These are phyloP conservation scores for Linum usitatissimum DNA, from an alignment of 345 rosid genomes.

Conservation along the genomic window DNA sequence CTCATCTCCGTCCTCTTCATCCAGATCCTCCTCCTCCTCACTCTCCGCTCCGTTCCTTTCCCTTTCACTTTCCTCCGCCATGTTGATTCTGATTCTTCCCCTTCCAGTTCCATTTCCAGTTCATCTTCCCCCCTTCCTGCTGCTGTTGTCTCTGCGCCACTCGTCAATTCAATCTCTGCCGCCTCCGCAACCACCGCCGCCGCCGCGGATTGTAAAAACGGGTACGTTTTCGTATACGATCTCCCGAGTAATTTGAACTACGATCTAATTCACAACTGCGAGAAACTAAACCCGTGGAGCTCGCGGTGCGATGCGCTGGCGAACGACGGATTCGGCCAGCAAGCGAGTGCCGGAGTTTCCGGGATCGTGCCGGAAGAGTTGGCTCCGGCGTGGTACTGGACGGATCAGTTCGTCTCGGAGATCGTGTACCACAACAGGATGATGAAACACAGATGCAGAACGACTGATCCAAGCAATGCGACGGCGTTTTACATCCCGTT, in stretches of 20 bases:
- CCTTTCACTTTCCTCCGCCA: conserved; percentile 15
- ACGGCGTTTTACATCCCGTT: conserved; percentile 83
- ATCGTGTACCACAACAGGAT: conserved; percentile 74
- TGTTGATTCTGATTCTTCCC: neutral
- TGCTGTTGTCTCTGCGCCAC: neutral
- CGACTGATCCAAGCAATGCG: conserved; percentile 52
- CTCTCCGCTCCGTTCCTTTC: conserved; percentile 40
- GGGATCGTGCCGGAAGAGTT: conserved; percentile 47
- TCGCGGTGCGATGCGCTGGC: conserved; percentile 65
- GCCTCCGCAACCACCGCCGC: conserved; percentile 1
- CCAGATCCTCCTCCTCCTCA: conserved; percentile 50
- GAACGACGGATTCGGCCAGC: conserved; percentile 62
- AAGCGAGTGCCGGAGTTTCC: conserved; percentile 33
- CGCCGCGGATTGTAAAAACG: conserved; percentile 31
- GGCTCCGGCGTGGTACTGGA: conserved; percentile 84
- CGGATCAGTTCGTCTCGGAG: conserved; percentile 81
- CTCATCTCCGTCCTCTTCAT: conserved; percentile 41
- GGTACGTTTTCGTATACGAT: conserved; percentile 66
- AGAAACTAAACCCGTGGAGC: conserved; percentile 75
- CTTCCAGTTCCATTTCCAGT: conserved; percentile 13
- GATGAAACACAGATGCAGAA: conserved; percentile 61
- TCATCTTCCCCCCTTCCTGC: conserved; percentile 17
- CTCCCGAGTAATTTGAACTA: conserved; percentile 58
- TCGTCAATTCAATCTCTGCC: neutral
- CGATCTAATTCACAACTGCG: conserved; percentile 56